Evolutionary conservation across 2,329 filamentous ascomycete species (phyloP).

Genomic region (Aspergillus felis): DNA sequence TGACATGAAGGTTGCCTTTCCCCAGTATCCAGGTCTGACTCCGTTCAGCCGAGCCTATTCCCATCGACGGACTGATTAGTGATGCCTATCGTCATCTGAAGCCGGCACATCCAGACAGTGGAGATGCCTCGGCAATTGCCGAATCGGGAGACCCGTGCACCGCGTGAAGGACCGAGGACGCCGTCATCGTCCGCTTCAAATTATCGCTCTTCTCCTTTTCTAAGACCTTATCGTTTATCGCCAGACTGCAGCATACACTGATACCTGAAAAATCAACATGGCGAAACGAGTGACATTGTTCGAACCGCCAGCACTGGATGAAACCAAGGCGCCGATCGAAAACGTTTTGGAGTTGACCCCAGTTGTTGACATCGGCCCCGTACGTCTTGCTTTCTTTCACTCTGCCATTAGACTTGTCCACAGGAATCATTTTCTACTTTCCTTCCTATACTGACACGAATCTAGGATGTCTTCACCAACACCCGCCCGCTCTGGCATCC

Average conservation of each 20-base stretch:
- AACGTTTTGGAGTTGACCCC: conserved; percentile 83
- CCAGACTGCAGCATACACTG: background rate
- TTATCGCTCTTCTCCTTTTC: background rate
- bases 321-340: conserved; percentile 75
- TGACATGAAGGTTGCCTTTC: too few relatives aligned
- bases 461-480: conserved; percentile 88
- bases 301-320: conserved; percentile 68
- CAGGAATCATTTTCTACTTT: background rate
- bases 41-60: background rate
- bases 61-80: too few relatives aligned
- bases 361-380: conserved; percentile 57
- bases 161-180: too few relatives aligned
- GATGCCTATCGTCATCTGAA: background rate
- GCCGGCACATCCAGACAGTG: background rate
- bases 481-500: conserved; percentile 89
- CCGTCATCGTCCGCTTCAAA: background rate
- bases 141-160: conserved; percentile 6
- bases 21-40: too few relatives aligned
- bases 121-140: conserved; percentile 15
- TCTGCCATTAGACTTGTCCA: background rate
- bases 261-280: conserved; percentile 16
- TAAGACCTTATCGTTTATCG: background rate
- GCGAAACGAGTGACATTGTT: conserved; percentile 58
- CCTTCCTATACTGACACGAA: background rate
- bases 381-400: conserved; percentile 38